These are phyloP conservation scores for Brettanomyces sp. DNA, from an alignment of 805 yeast genomes.

Conservation along the genomic window DNA sequence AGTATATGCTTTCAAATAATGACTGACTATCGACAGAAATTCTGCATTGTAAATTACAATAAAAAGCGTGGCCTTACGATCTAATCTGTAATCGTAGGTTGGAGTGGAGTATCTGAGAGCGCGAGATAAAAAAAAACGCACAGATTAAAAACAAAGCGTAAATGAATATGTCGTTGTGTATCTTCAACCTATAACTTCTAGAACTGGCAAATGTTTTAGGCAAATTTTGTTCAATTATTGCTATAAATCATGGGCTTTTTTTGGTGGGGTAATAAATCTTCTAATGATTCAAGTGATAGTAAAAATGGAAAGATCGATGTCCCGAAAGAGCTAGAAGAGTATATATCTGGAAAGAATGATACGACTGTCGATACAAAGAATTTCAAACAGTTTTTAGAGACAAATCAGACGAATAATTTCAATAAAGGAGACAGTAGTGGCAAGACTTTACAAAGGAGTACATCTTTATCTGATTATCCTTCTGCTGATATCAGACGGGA, in stretches of 20 bases:
- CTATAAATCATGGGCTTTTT: conserved; percentile 9
- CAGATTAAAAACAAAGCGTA: no score
- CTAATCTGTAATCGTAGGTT: no score
- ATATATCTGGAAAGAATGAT: conserved; percentile 15
- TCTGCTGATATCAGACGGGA: background rate
- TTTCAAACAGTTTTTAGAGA: conserved; percentile 16
- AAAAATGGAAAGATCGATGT: conserved; percentile 5
- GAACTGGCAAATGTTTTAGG: background rate
- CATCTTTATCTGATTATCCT: no score
- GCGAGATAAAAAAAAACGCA: no score
- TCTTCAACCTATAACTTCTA: no score
- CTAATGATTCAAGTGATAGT: background rate
- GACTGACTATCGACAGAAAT: no score
- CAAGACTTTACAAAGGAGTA: background rate
- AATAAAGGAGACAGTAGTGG: background rate
- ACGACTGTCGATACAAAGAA: conserved; percentile 23
- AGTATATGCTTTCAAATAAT: no score
- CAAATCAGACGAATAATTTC: conserved; percentile 5
- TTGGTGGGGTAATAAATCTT: conserved; percentile 5
- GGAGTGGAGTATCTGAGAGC: no score
- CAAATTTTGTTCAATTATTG: background rate
- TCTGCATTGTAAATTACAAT: no score
- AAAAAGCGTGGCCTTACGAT: no score
- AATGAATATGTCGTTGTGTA: no score
- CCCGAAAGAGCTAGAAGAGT: conserved; percentile 19